Base-by-base conservation (phyloP, 768 basidiomycete genomes). In the Termitomyces eurrhizus region DNA sequence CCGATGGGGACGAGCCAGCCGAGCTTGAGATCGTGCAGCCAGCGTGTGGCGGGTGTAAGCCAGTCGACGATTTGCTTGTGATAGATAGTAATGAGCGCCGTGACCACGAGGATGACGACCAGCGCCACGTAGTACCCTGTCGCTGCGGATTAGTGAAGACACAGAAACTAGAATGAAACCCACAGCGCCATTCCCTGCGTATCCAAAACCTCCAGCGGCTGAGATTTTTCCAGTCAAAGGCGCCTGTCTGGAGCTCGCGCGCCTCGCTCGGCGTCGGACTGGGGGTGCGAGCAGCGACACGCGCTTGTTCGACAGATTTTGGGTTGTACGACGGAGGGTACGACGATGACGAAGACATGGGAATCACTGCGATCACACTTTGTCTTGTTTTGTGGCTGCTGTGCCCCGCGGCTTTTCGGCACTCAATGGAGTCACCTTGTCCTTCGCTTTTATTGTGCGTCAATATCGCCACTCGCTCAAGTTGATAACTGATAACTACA, bases 61-160 rank as follows among this genome's bases (percentile, higher is more conserved):
- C 82, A 84, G 11, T 80, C 57, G 4, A 93, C 87, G 63, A 95
- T 92, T 77, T 88, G 80, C 58, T 79, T 78, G 67, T 93, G 86
- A 66, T 83, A 89, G 11, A 89, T 69, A 9, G 80, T 76, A 53
- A 89, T 76, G 58, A 91, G 80, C 2, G 75, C 75, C 13, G 79
- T 76, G 26, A 88, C 21, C 56, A 80, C 74, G 37, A 83, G 52
- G 56, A 84, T 72, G 36, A 90, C 54, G 51, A 79, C 62, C 3
- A 77, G 60, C n/a, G 74, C 68, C 8, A 87, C 72, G 58, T 86
- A 87, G 65, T 81, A 84, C 72, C 78, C 81, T 83, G 51, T 46
- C 18, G 36, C 9, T 3, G 9, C 8, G 14, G 13, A 49, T 57
- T 18, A 50, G 49, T 52, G 5, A 53, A 16, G n/a, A 37, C 37